Evolutionary conservation across 257 asterid species (phyloP), one percentile per base, ranked within the genome.

Genomic region (Penstemon davidsonii): DNA sequence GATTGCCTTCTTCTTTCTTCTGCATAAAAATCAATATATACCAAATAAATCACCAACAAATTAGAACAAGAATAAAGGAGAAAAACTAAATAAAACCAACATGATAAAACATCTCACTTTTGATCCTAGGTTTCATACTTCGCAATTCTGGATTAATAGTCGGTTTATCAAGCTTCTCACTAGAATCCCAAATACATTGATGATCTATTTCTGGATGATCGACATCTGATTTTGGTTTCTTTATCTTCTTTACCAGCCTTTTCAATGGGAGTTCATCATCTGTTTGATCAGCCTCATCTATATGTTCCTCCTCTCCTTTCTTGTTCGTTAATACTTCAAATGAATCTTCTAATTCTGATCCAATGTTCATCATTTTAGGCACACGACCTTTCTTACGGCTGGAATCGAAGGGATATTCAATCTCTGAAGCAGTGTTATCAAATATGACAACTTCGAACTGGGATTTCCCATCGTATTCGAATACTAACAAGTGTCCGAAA

Each of bases 381-480:
- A 12, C 33, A 25, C 33, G 33, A 25, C 33, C 33, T 25, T 25
- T 25, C 2, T 25, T 25, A 25, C 2, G 33, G 2, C 2, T 25
- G 4, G 9, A 3, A 55, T 10, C 49, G 53, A 15, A 7, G 4
- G 49, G 70, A 68, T 86, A 78, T 19, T 80, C 73, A 1, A 84
- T 76, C 72, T 84, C 93, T 0, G 62, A 12, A 36, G 78, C 79
- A 38, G 63, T 53, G 8, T 7, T 42, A 43, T 82, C 84, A 55
- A 73, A 84, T 57, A 86, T 83, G 4, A 60, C 12, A 66, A 82
- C 86, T 38, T 54, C 41, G 33, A 86, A 84, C 7, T 51, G 60
- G 3, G 79, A 76, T 19, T 51, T 53, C 6, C 76, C 81, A 4
- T 62, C 37, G 61, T 74, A 84, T 58, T 69, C 65, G 37, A 86